Base-by-base conservation (phyloP, 192 early-diverging fungal genomes). In the Mortierella alpina region DNA sequence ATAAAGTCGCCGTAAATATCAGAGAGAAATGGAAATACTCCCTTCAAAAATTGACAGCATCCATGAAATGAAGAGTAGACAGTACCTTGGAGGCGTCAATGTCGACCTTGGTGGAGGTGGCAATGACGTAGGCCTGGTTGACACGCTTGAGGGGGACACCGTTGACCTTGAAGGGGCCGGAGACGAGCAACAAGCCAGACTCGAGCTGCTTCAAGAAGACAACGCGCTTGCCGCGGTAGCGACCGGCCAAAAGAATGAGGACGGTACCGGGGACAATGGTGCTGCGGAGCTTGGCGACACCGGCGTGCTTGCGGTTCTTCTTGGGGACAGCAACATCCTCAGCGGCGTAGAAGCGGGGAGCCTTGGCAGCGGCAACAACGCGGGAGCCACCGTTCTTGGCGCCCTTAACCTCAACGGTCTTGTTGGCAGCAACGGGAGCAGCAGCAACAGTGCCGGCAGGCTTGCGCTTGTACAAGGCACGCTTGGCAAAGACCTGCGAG, bases 61-160 rank as follows among this genome's bases (percentile, higher is more conserved):
- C 20, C 18, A 45, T 74, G 17, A 58, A 18, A 68, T 10, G n/a
- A 12, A 51, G 15, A 54, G 41, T 31, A 61, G 12, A 8, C 75
- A 31, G 20, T 61, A 92, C 90, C 82, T 89, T 87, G 84, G 91
- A 88, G 68, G 85, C 86, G 67, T 91, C 87, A 60, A 99, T 61
- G 80, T 99, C 96, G 63, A 99, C 81, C 91, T 97, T 98, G 91
- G 98, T 98, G 82, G 98, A 98, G 83, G 97, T 99, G 81, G 97
- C 97, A 85, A 98, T 93, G 78, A 96, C 98, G 87, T 97, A 99
- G 72, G 97, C 96, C 90, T 98, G 97, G 94, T 98, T 96, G 84
- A 99, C 96, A 59, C 98, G 94, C 71, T 95, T 91, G 70, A 99
- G 88, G 55, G 98, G 98, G 68, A 99, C 95, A 82, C 98, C 98